Evolutionary conservation across 2,329 filamentous ascomycete species (phyloP).

Genomic region (Mycosphaerella sp.): DNA sequence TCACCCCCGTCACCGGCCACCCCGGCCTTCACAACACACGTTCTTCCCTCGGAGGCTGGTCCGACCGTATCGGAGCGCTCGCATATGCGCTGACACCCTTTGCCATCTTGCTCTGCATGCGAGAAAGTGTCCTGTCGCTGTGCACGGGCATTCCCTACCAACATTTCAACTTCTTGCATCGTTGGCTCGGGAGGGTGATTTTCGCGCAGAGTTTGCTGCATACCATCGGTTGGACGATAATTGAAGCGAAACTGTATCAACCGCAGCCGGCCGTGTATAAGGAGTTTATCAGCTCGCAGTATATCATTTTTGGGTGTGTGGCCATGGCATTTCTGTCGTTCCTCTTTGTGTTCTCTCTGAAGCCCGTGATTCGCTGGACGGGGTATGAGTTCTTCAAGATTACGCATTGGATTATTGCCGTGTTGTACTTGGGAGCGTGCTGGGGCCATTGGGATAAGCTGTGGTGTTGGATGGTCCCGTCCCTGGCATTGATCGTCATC

Average conservation of each 20-base stretch:
- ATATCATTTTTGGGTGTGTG: slow-evolving; percentile 67
- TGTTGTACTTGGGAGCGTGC: slow-evolving; percentile 67
- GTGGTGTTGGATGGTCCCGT: slow-evolving; percentile 61
- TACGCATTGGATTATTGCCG: slow-evolving; percentile 64
- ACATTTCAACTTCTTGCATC: slow-evolving; percentile 69
- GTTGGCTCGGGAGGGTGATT: slow-evolving; percentile 69
- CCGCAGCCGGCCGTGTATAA: slow-evolving; percentile 58
- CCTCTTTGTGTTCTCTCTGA: slow-evolving; percentile 54
- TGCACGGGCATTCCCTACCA: slow-evolving; percentile 67
- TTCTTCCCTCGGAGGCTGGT: slow-evolving; percentile 59
- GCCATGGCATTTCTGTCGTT: slow-evolving; percentile 59
- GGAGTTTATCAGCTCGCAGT: slow-evolving; percentile 55
- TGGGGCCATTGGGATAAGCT: slow-evolving; percentile 68
- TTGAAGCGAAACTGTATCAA: slow-evolving; percentile 62
- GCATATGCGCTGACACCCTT: slow-evolving; percentile 70
- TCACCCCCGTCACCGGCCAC: slow-evolving; percentile 57
- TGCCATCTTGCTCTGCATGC: slow-evolving; percentile 58
- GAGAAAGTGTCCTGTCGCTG: slow-evolving; percentile 63
- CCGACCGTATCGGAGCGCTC: slow-evolving; percentile 62
- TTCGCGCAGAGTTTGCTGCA: slow-evolving; percentile 61
- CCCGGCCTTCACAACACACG: slow-evolving; percentile 56
- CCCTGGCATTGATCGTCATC: slow-evolving; percentile 57
- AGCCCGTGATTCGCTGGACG: slow-evolving; percentile 55
- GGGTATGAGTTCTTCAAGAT: slow-evolving; percentile 69
- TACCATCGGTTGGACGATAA: slow-evolving; percentile 63